Evolutionary conservation across 192 early-diverging fungal species (phyloP), one percentile per base, ranked within the genome.

Genomic region (Rhizoclosmatium sp.): DNA sequence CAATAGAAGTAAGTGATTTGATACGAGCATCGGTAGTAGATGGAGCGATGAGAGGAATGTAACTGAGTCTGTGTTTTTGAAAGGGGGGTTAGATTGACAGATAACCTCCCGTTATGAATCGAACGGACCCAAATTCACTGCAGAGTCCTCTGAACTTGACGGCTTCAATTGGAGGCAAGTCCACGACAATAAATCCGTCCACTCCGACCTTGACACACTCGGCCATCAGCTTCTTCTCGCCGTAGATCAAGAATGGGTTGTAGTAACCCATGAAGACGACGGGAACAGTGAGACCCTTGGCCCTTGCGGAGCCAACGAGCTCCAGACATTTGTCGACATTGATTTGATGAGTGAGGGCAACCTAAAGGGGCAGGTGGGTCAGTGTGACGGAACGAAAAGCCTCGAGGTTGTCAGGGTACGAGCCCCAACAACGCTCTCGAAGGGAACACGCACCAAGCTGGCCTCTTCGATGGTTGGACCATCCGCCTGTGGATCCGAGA

Each of bases 181-280:
- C 98, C 4, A 99, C 97, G 48, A 97, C 90, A 83, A 99, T 98
- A 82, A 95, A 98, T 14, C 98, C 98, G 78, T 97, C 92, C 40
- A 99, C 92, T 59, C 96, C 96, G 61, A 90, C 94, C 60, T 91
- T 84, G 46, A 88, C 91, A 84, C 97, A 97, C 59, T 94, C 92
- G 48, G 91, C 78, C 81, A 97, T 94, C 54, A 99, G 87, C 69
- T 86, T 85, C 81, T 92, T 82, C 87, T 98, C 96, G 39, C 98
- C 98, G 83, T 97, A 99, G 78, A 91, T 94, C 74, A 96, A 89
- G 71, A 98, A 92, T 51, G 98, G 96, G 86, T 99, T 99, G 88
- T 94, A 98, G 91, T 99, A 99, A 41, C 97, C 98, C 97, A 99
- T 99, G 78, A 99, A 95, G 31, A 99, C 88, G 58, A 99, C 89